These are phyloP conservation scores for Blastomyces parvus DNA, from an alignment of 2,329 filamentous ascomycete genomes.

Conservation along the genomic window DNA sequence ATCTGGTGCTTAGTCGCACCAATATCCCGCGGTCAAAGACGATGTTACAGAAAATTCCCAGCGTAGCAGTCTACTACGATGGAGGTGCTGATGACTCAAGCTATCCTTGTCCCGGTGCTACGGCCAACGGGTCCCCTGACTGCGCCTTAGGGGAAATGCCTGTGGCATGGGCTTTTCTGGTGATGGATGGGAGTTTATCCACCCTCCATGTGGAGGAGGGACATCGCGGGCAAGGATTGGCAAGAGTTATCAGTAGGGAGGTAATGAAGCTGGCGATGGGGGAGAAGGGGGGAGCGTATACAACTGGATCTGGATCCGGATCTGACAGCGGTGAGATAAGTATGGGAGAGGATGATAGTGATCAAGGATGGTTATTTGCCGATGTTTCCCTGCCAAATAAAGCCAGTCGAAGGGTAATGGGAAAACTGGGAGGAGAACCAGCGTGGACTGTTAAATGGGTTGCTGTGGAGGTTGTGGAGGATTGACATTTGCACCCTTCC, in stretches of 20 bases:
- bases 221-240: slow-evolving; percentile 32
- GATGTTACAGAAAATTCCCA: slow-evolving; percentile 26
- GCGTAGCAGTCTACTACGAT: slow-evolving; percentile 28
- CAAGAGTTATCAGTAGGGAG: slow-evolving; percentile 25
- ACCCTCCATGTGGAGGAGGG: slow-evolving; percentile 36
- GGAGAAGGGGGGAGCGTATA: slow-evolving; percentile 17
- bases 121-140: background rate
- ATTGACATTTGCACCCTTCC: background rate
- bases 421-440: slow-evolving; percentile 34
- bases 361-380: slow-evolving; percentile 28
- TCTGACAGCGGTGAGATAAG: background rate
- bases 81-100: background rate
- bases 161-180: slow-evolving; percentile 35
- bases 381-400: slow-evolving; percentile 30
- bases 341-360: slow-evolving; percentile 4
- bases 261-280: slow-evolving; percentile 25
- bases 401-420: slow-evolving; percentile 36
- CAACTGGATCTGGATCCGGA: background rate
- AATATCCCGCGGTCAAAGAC: slow-evolving; percentile 29
- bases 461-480: slow-evolving; percentile 24
- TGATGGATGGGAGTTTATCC: slow-evolving; percentile 30
- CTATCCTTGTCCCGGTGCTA: background rate
- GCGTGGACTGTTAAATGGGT: slow-evolving; percentile 32
- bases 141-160: slow-evolving; percentile 21
- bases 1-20: slow-evolving; percentile 32